Conservation (phyloP, 2,329 filamentous ascomycete species). For the Aureobasidium sp. region DNA sequence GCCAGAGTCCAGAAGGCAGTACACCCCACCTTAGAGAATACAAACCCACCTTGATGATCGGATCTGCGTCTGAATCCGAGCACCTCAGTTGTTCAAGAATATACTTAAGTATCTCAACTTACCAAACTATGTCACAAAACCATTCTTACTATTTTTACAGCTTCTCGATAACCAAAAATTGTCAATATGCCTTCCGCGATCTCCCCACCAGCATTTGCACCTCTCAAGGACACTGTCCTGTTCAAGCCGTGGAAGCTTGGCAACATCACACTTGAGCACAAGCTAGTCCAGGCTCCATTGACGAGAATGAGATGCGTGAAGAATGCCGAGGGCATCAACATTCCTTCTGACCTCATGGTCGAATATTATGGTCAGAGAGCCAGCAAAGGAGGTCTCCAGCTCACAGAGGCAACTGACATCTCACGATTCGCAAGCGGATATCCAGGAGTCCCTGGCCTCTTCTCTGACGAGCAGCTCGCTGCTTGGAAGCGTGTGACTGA, state of each 20-base stretch:
- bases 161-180: not conserved
- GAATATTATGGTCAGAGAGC: constrained; percentile 30
- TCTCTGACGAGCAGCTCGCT: constrained; percentile 47
- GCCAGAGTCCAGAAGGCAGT: not conserved
- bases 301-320: constrained; percentile 41
- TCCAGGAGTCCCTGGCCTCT: constrained; percentile 51
- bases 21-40: not conserved
- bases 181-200: constrained; percentile 17
- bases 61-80: not conserved
- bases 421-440: constrained; percentile 38
- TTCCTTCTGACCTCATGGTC: constrained; percentile 37
- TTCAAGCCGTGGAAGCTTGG: constrained; percentile 31
- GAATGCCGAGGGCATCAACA: constrained; percentile 36
- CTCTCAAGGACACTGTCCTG: constrained; percentile 23
- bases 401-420: constrained; percentile 28
- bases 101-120: not conserved
- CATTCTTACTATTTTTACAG: not conserved
- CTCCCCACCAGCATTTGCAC: constrained; percentile 16
- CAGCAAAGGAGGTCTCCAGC: constrained; percentile 1
- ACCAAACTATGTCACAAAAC: not conserved
- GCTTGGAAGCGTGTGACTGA: constrained; percentile 55
- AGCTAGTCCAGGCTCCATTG: constrained; percentile 46
- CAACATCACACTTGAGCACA: constrained; percentile 44
- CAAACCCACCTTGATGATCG: not conserved
- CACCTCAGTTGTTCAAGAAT: too few relatives aligned